Evolutionary conservation across 2,329 filamentous ascomycete genomes (phyloP).

Genomic region (Fusarium beomiforme): DNA sequence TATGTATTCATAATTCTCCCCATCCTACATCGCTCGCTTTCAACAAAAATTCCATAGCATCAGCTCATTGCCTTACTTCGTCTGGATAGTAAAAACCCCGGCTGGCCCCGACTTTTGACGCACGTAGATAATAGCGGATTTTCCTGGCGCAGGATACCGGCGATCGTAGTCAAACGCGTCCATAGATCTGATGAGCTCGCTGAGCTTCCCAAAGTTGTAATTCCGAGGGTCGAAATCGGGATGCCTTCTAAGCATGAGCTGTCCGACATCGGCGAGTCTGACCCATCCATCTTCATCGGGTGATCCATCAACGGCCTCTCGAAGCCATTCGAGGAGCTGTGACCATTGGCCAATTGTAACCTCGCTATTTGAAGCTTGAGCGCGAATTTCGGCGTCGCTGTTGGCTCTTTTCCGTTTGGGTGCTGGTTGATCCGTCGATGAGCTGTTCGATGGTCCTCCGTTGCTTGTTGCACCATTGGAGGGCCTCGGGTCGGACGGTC

Average conservation of each 20-base stretch:
- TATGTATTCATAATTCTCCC: too few relatives aligned
- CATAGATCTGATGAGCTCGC: neutral
- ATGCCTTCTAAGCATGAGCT: slow-evolving; percentile 38
- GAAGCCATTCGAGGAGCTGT: slow-evolving; percentile 4
- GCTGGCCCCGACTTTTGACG: neutral
- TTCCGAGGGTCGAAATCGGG: slow-evolving; percentile 47
- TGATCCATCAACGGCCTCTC: slow-evolving; percentile 27
- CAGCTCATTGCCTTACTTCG: too few relatives aligned
- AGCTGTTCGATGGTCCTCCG: fast-evolving
- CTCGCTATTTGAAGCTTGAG: too few relatives aligned
- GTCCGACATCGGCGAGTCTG: slow-evolving; percentile 40
- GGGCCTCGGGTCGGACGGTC: neutral
- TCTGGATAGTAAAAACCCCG: too few relatives aligned
- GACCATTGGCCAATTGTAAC: neutral
- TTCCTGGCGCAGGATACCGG: neutral
- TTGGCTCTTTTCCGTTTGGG: neutral
- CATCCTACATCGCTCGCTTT: too few relatives aligned
- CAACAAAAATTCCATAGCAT: too few relatives aligned
- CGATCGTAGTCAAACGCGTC: neutral
- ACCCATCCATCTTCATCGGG: slow-evolving; percentile 43
- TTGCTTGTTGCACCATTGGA: fast-evolving
- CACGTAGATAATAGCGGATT: neutral
- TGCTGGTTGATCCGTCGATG: neutral
- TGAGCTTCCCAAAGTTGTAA: slow-evolving; percentile 42
- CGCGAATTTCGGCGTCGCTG: neutral